These are phyloP conservation scores for Ploettnerulaceae sp. DNA, from an alignment of 2,329 filamentous ascomycete genomes.

Conservation along the genomic window DNA sequence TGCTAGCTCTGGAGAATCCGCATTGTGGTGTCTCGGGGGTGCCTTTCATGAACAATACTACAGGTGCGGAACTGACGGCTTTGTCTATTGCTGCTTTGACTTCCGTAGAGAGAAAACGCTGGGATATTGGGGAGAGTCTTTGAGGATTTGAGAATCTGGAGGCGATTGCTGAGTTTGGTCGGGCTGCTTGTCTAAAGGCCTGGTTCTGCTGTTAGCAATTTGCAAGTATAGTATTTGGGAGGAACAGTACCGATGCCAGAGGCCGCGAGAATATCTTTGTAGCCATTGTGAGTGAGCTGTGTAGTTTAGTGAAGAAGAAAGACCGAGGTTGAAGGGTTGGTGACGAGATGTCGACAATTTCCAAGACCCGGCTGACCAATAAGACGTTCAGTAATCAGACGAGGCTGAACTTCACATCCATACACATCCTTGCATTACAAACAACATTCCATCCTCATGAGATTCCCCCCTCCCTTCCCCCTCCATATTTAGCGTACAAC, in stretches of 20 bases:
- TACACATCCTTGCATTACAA: neutral
- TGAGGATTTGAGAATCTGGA: conserved; percentile 12
- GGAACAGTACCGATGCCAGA: conserved; percentile 27
- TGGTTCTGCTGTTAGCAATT: conserved; percentile 26
- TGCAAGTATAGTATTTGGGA: neutral
- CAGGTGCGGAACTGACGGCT: conserved; percentile 79
- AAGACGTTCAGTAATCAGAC: conserved; percentile 19
- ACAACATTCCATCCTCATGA: neutral
- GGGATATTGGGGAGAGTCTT: conserved; percentile 24
- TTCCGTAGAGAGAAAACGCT: conserved; percentile 71
- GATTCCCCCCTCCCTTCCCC: neutral
- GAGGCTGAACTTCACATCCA: conserved; percentile 18
- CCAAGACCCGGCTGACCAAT: conserved; percentile 27
- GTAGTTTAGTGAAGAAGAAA: neutral
- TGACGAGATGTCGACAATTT: conserved; percentile 2
- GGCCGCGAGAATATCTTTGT: conserved; percentile 30
- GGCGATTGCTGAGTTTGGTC: conserved; percentile 10
- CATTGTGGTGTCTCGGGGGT: conserved; percentile 95
- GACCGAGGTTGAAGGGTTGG: conserved; percentile 2
- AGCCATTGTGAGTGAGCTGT: neutral
- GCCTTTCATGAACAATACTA: conserved; percentile 99
- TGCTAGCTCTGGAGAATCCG: conserved; percentile 90
- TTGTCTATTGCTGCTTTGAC: conserved; percentile 83
- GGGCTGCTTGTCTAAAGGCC: conserved; percentile 37
- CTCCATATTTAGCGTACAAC: neutral